Percentiles rank a stretch among this genome's conserved stretches.
These are phyloP conservation scores for Diaporthe sp. DNA, from an alignment of 2,329 filamentous ascomycete genomes.

Conservation along the genomic window DNA sequence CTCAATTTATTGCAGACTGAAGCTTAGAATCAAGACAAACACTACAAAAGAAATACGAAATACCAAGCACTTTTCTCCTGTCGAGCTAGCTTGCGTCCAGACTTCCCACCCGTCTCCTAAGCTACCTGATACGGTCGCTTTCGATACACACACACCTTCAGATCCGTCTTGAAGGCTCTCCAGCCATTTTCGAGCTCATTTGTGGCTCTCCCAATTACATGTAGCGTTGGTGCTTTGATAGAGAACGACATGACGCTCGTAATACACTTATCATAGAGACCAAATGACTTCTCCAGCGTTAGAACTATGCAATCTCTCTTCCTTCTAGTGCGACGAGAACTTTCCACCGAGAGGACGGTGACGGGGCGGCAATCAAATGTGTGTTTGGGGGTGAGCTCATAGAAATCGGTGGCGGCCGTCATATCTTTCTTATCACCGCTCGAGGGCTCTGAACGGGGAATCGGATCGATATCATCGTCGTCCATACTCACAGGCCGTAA, in stretches of 20 bases:
- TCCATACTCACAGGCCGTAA: conserved; percentile 17
- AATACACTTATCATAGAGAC: conserved; percentile 22
- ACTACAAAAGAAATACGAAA: conserved; percentile 23
- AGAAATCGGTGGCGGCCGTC: conserved; percentile 2
- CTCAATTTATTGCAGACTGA: conserved; percentile 2
- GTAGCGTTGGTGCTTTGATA: conserved; percentile 9
- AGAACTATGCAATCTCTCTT: conserved; percentile 16
- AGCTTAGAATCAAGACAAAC: conserved; percentile 14
- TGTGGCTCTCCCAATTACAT: conserved; percentile 19
- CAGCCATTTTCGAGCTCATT: conserved; percentile 12
- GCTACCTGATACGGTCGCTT: conserved; percentile 18
- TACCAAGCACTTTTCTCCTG: conserved; percentile 4
- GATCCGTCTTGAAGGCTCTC: not conserved
- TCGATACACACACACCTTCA: conserved; percentile 6
- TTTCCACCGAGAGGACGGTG: conserved; percentile 8
- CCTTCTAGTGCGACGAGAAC: conserved; percentile 9
- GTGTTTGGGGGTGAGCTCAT: conserved; percentile 5
- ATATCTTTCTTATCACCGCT: conserved; percentile 6
- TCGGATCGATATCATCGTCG: not conserved
- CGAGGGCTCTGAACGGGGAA: conserved; percentile 4
- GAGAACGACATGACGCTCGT: conserved; percentile 10
- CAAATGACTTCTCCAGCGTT: conserved; percentile 14
- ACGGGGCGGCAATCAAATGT: conserved; percentile 17
- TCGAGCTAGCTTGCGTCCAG: conserved; percentile 21
- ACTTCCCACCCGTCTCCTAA: conserved; percentile 1